A percentile compares a stretch with the other conserved stretches of the same genome.
These are phyloP conservation scores for Closterium sp. DNA, from an alignment of 139 green algal species.

Conservation along the genomic window DNA sequence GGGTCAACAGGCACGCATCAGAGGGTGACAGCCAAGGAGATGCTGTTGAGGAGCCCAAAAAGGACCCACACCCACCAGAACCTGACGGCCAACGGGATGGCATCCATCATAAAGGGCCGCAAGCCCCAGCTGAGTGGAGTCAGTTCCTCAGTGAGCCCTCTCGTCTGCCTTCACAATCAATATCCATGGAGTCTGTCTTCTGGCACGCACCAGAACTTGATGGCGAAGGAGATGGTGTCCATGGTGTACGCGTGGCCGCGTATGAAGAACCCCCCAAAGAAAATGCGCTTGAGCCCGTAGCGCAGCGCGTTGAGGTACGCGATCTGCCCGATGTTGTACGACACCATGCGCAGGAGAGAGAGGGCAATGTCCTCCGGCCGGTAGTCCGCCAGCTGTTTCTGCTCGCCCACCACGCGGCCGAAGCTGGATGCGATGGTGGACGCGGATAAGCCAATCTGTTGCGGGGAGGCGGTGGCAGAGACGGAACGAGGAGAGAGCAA, in stretches of 20 bases:
- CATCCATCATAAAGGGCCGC: too few species aligned
- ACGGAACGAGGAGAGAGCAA: not conserved
- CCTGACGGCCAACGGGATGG: slow-evolving; percentile 93
- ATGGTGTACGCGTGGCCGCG: slow-evolving; percentile 98
- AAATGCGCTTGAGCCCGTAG: slow-evolving; percentile 86
- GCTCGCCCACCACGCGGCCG: slow-evolving; percentile 80
- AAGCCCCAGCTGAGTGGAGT: too few species aligned
- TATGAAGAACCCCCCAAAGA: slow-evolving; percentile 95
- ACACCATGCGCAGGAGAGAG: slow-evolving; percentile 90
- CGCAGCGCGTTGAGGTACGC: slow-evolving; percentile 67
- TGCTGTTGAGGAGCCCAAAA: too few species aligned
- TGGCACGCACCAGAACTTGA: slow-evolving; percentile 83
- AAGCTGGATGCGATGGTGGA: slow-evolving; percentile 94
- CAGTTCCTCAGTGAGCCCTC: too few species aligned
- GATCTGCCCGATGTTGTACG: slow-evolving; percentile 93
- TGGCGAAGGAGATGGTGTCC: slow-evolving; percentile 97
- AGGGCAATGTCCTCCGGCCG: slow-evolving; percentile 81
- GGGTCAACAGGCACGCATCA: too few species aligned
- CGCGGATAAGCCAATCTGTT: slow-evolving; percentile 73
- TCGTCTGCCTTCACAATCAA: too few species aligned
- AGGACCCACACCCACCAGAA: too few species aligned
- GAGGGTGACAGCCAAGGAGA: too few species aligned
- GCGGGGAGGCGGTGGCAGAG: not conserved
- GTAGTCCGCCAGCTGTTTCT: slow-evolving; percentile 79
- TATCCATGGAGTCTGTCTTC: too few species aligned